Evolutionary conservation across 1,284 basidiomycete species (phyloP).

Genomic region (Coniferiporia weirii): DNA sequence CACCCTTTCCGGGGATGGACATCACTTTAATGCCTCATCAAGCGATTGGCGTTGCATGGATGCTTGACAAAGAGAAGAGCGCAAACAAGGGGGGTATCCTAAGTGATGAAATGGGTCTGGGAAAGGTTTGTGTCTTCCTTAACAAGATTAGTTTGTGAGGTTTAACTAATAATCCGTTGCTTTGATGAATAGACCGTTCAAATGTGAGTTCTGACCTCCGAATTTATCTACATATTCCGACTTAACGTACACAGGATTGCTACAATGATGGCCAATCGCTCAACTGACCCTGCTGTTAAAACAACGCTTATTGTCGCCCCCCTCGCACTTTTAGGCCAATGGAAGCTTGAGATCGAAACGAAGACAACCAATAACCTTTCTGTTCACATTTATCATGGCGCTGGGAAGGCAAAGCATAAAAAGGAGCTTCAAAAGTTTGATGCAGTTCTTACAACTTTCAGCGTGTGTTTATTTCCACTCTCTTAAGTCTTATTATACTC

Average conservation of each 20-base stretch:
- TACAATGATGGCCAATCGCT: conserved; percentile 40
- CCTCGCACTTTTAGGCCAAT: conserved; percentile 49
- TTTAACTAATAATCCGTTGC: background rate
- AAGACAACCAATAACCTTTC: conserved; percentile 45
- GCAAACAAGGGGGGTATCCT: conserved; percentile 54
- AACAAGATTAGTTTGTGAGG: background rate
- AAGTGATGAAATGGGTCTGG: conserved; percentile 70
- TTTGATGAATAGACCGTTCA: conserved; percentile 37
- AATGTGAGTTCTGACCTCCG: conserved; percentile 28
- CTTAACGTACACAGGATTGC: conserved; percentile 36
- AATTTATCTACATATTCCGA: background rate
- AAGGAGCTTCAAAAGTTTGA: conserved; percentile 45
- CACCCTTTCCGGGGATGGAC: conserved; percentile 46
- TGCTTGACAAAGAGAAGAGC: conserved; percentile 51
- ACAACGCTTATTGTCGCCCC: conserved; percentile 54
- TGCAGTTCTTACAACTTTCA: conserved; percentile 53
- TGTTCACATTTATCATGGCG: conserved; percentile 54
- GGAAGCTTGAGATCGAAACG: conserved; percentile 52
- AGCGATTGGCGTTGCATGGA: conserved; percentile 62
- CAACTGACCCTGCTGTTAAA: conserved; percentile 38
- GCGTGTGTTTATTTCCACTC: conserved; percentile 29
- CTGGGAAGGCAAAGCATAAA: conserved; percentile 37
- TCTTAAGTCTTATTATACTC: background rate
- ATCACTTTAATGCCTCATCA: conserved; percentile 61
- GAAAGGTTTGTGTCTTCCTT: conserved; percentile 9